Evolutionary conservation across 805 yeast species (phyloP), one percentile per base, ranked within the genome.

Genomic region (Myxozyma mucilagina): DNA sequence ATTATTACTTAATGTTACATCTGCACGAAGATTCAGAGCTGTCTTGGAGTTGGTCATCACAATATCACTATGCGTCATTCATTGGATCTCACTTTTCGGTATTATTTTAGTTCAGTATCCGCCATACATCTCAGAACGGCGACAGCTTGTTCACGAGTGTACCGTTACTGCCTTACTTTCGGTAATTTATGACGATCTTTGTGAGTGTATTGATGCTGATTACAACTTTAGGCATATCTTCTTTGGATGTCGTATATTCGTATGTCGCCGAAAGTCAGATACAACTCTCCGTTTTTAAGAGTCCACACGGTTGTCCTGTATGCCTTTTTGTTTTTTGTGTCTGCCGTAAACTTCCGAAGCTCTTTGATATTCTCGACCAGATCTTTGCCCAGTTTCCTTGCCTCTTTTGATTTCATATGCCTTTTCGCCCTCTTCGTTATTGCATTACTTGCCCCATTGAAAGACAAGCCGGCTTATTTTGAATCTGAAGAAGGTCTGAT

Each of bases 391-490:
- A 56, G 53, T 47, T 55, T 59, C 47, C 58, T 67, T 29, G 63
- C 66, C 29, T 29, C 31, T 14, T 64, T 67, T 14, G 59, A 68
- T 38, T 85, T 87, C 61, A 65, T 74, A 29, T 68, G 82, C 13
- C 73, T 80, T 44, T 55, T 78, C 0, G 45, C 75, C 0, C 75
- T 87, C 55, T 77, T 84, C 48, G 48, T 77, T 11, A 71, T 83
- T 58, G 79, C 81, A 61, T 80, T 84, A 67, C 78, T 87, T 3
- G 83, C 91, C 1, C 81, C 79, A 7, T 77, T 85, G 42, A 89
- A 89, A 24, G 96, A 91, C 73, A 81, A 80, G 59, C 86, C 89
- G 14, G 85, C 84, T 43, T 73, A 66, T 31, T 67, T 68, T 62
- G 79, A 74, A 69, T 70, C 72, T 11, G 54, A 69, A 6, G 68